Conservation (phyloP, 768 basidiomycete genomes). For the Phanerodontia chrysosporium region DNA sequence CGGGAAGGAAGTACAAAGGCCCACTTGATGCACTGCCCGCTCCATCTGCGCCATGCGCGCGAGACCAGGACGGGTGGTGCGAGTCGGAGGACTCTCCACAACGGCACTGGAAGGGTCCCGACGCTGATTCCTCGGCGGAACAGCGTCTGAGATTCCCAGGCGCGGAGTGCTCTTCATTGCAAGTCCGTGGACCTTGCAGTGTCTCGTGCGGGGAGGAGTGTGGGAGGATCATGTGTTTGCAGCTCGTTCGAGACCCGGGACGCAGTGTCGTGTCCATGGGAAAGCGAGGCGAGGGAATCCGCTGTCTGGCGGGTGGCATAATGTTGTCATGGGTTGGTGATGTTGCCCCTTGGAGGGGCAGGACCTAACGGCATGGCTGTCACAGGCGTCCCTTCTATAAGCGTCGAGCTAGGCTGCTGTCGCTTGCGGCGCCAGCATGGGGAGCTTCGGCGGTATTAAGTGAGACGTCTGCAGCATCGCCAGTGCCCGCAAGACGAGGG, state of each 20-base stretch:
- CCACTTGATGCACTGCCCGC: neutral
- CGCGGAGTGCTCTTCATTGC: neutral
- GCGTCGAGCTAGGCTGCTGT: neutral
- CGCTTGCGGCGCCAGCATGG: neutral
- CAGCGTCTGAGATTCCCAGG: neutral
- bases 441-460: neutral
- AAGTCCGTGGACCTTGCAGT: neutral
- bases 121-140: constrained; percentile 2
- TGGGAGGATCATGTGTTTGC: constrained; percentile 2
- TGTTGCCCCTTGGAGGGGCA: neutral
- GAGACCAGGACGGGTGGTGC: too few species aligned
- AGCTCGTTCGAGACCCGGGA: neutral
- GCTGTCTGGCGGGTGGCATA: neutral
- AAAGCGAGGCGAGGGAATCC: neutral
- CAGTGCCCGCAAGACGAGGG: neutral
- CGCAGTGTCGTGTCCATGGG: neutral
- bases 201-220: constrained; percentile 6
- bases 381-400: neutral
- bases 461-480: neutral
- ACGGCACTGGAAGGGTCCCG: neutral
- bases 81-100: neutral
- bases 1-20: too few species aligned
- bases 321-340: constrained; percentile 1
- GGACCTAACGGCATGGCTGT: neutral
- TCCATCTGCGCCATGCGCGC: neutral